A percentile compares a stretch with the other conserved stretches of the same genome.
phyloP scores from a whole-genome alignment of 176 grass and related monocot species.

The Musa beccarii region DNA sequence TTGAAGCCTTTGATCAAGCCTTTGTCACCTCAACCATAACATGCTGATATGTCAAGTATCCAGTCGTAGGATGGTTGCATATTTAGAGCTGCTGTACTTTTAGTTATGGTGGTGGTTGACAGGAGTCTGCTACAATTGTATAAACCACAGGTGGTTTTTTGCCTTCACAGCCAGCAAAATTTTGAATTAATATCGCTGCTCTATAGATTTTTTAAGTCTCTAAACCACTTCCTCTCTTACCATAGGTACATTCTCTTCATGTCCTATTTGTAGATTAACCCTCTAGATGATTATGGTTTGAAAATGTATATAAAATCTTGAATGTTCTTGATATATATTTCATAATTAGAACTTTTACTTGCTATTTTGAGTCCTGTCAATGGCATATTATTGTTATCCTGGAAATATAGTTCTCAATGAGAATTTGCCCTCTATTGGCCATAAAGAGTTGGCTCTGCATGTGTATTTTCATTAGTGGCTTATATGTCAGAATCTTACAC shows the following conservation, averaged over 20 bases:
- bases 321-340: too few relatives aligned
- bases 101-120: background rate
- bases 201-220: background rate
- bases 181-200: background rate
- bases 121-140: background rate
- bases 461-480: too few relatives aligned
- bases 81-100: background rate
- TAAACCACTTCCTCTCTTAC: background rate
- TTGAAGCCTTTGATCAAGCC: constrained; percentile 48
- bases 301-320: too few relatives aligned
- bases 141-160: background rate
- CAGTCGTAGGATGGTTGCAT: background rate
- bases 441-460: too few relatives aligned
- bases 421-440: too few relatives aligned
- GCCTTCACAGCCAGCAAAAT: background rate
- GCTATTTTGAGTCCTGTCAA: too few relatives aligned
- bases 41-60: background rate
- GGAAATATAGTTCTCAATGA: too few relatives aligned
- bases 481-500: too few relatives aligned
- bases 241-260: background rate
- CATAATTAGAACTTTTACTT: too few relatives aligned
- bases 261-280: background rate
- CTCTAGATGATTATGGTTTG: background rate
- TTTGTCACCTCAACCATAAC: background rate
- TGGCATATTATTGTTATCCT: too few relatives aligned